Base-by-base conservation (phyloP, 495 filamentous ascomycete genomes). In the Tirmania nivea region DNA sequence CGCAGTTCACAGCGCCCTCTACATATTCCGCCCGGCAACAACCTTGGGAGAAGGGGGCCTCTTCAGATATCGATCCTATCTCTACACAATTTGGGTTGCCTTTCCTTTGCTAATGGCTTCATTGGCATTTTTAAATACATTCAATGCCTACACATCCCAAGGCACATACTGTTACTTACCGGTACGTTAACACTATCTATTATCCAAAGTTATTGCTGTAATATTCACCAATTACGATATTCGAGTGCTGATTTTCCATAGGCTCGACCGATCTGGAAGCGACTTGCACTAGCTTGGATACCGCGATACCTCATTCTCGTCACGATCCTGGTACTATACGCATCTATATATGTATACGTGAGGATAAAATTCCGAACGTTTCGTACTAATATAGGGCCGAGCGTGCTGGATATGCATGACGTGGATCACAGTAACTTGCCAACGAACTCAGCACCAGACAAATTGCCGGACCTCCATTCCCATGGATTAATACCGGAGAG, bases 141-240 rank as follows among this genome's bases (percentile, higher is more conserved):
- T 56, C 35, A 60, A 61, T 11, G 74, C 73, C 2, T 84, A 78
- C 56, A 66, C 74, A 50, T 73, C 76, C 34, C 68, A 75, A 55
- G 80, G 78, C 10, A 70, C 78, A 36, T 77, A 77, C 55, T 86
- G 83, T 65, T 78, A 78, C 55, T 69, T 86, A 10, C 79, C 82
- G 9, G 68, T 75, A 11, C 68, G 74, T 37, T 36, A 48, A 8
- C 16, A 20, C 25, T 31, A 31, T 31, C 7, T 5, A 31, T 31
- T 3, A 31, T 31, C 7, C 25, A 31, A 3, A 31, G 1, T 31
- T 31, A 31, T 31, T 31, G 25, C 4, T 31, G 25, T 3, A 31
- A 31, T 31, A 31, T 31, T 31, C 25, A 31, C 25, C 25, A 31
- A 31, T 31, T 31, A 31, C 25, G 25, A 31, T 7, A 31, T 7